These are phyloP conservation scores for Neoboletus magnificus DNA, from an alignment of 768 basidiomycete species.

Conservation along the genomic window DNA sequence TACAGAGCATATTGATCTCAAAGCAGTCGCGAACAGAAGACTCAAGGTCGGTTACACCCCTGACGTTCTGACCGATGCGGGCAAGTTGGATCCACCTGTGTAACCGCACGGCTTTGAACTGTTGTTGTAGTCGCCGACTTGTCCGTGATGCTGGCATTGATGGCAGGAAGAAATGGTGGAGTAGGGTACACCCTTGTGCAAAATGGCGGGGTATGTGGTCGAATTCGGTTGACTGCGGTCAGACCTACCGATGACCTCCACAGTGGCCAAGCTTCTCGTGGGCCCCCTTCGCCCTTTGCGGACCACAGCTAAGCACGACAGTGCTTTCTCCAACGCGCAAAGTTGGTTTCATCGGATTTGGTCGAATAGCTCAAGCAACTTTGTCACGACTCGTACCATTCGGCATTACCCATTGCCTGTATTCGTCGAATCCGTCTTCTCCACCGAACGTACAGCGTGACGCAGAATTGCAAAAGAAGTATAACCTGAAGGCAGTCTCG, in stretches of 20 bases:
- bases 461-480: slow-evolving; percentile 35
- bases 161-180: slow-evolving; percentile 84
- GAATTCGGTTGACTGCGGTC: neutral
- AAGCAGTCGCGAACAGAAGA: slow-evolving; percentile 52
- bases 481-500: slow-evolving; percentile 38
- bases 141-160: slow-evolving; percentile 85
- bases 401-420: slow-evolving; percentile 72
- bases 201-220: slow-evolving; percentile 54
- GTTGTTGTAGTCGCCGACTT: slow-evolving; percentile 79
- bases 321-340: slow-evolving; percentile 52
- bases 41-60: slow-evolving; percentile 89
- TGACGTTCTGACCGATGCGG: slow-evolving; percentile 89
- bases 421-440: slow-evolving; percentile 57
- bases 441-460: slow-evolving; percentile 39
- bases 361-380: slow-evolving; percentile 86
- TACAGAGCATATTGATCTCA: slow-evolving; percentile 80
- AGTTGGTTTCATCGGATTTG: slow-evolving; percentile 91
- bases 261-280: slow-evolving; percentile 82
- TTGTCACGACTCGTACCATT: slow-evolving; percentile 79
- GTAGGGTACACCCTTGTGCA: slow-evolving; percentile 63
- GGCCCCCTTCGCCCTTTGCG: slow-evolving; percentile 83
- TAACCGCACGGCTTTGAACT: neutral
- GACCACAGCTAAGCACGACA: slow-evolving; percentile 69
- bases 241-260: neutral
- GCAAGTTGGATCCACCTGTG: slow-evolving; percentile 33